Base-by-base conservation (phyloP, 169 alveolate species). In the Plasmodium falciparum region DNA sequence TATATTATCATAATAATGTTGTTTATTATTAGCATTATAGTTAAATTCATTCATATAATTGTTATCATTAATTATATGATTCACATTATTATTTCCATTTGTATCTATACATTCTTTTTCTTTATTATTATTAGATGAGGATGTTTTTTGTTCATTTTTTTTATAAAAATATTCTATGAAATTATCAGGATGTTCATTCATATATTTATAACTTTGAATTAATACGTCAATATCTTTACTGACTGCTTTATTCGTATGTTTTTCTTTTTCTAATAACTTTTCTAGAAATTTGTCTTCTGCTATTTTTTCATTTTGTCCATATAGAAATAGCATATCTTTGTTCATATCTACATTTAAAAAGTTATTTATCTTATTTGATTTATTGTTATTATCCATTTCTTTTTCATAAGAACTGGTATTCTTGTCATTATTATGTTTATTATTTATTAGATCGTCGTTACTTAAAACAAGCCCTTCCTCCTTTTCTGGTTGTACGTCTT, bases 211-310 rank as follows among this genome's bases (percentile, higher is more conserved):
- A 69, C 71, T 61, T 12, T 69, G 29, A 29, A 83, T 61, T 22
- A 83, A 50, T 15, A 83, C 17, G 9, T 83, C 91, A 6, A 83
- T 67, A 17, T 83, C 91, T 62, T 83, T 83, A 26, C 73, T 69
- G 17, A 50, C 65, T 52, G 6, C 17, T 67, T 83, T 69, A n/a
- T 83, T 83, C 5, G 13, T 22, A 29, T 47, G 20, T 69, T 83
- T 83, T 56, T 83, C 91, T 22, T 67, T 61, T 43, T 49, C 24
- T 13, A 83, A 54, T 29, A 83, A 54, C 58, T 69, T 83, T 49
- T 83, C 91, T 62, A 83, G 22, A 62, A 63, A 83, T 22, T 54
- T 67, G 6, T 61, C 73, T 49, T 72, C 43, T 5, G 62, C 59
- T 17, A 83, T 43, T 2, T 69, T 56, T 17, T 83, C 83, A 29